Conservation (phyloP, 2,329 filamentous ascomycete genomes). For the Ophiognomonia clavigignenti-juglandacearum region DNA sequence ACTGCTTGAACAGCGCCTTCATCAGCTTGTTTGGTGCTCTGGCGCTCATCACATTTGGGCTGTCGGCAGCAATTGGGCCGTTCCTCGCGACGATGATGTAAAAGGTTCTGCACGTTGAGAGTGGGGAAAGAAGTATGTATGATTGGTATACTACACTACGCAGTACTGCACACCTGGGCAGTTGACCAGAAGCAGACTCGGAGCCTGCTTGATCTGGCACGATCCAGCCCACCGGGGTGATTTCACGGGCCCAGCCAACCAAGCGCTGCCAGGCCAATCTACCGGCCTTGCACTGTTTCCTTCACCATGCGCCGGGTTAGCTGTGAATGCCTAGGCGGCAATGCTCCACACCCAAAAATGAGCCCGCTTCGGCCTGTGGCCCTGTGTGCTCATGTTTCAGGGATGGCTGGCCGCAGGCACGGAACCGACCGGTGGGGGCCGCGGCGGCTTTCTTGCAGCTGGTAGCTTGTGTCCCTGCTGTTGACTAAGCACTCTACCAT, state of each 20-base stretch:
- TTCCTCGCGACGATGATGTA: background rate
- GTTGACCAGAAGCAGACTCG: background rate
- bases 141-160: too few species aligned
- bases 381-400: constrained; percentile 2
- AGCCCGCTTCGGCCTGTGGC: constrained; percentile 4
- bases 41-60: background rate
- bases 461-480: background rate
- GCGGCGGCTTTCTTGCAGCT: too few species aligned
- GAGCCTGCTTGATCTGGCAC: background rate
- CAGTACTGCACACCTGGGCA: too few species aligned
- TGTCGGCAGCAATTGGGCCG: too few species aligned
- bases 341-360: too few species aligned
- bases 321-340: background rate
- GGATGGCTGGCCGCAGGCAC: constrained; percentile 4
- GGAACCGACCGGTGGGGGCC: constrained; percentile 9
- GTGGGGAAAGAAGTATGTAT: too few species aligned
- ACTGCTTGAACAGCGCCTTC: too few species aligned
- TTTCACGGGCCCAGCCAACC: background rate
- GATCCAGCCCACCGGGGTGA: background rate
- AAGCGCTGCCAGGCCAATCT: background rate
- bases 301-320: background rate
- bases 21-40: background rate
- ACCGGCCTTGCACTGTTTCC: background rate
- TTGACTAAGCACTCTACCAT: too few species aligned
- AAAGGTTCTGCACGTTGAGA: too few species aligned